A percentile compares a stretch with the other conserved stretches of the same genome.
phyloP scores from a whole-genome alignment of 768 basidiomycete species.

The Auricularia heimuer region DNA sequence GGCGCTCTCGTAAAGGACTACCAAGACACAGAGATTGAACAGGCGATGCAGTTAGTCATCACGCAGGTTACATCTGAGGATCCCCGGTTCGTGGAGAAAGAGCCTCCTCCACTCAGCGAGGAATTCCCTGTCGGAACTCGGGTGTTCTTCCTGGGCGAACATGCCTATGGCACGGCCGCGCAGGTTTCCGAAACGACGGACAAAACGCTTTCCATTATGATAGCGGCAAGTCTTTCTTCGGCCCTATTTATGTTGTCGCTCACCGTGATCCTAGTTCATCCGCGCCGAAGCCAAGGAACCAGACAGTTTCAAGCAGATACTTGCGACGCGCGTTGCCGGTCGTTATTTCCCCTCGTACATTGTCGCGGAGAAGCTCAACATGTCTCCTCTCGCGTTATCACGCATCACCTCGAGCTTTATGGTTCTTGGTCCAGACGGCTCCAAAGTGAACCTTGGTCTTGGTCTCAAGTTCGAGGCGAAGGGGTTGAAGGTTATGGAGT shows the following conservation, averaged over 20 bases:
- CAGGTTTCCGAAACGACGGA: conserved; percentile 71
- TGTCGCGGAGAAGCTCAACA: conserved; percentile 59
- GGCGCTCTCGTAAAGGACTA: conserved; percentile 96
- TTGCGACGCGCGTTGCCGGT: conserved; percentile 36
- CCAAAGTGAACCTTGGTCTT: conserved; percentile 84
- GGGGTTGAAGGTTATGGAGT: conserved; percentile 84
- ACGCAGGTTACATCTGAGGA: conserved; percentile 79
- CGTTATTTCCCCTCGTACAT: conserved; percentile 73
- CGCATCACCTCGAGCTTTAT: conserved; percentile 91
- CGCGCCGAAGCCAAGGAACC: conserved; percentile 75
- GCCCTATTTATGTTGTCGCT: no score
- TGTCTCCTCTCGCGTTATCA: conserved; percentile 73
- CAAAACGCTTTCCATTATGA: conserved; percentile 62
- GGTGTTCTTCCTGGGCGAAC: conserved; percentile 92
- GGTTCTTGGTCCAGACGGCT: conserved; percentile 64
- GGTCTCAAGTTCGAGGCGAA: conserved; percentile 96
- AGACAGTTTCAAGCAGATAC: conserved; percentile 63
- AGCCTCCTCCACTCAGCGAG: conserved; percentile 68
- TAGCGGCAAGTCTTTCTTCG: conserved; percentile 52
- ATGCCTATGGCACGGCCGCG: conserved; percentile 92
- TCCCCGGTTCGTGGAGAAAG: conserved; percentile 73
- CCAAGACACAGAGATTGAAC: conserved; percentile 70
- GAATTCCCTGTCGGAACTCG: conserved; percentile 87
- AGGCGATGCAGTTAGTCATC: conserved; percentile 81
- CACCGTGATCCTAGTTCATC: conserved; percentile 53